Evolutionary conservation across 805 yeast genomes (phyloP), one percentile per base, ranked within the genome.

Genomic region (Suhomyces canberraensis): DNA sequence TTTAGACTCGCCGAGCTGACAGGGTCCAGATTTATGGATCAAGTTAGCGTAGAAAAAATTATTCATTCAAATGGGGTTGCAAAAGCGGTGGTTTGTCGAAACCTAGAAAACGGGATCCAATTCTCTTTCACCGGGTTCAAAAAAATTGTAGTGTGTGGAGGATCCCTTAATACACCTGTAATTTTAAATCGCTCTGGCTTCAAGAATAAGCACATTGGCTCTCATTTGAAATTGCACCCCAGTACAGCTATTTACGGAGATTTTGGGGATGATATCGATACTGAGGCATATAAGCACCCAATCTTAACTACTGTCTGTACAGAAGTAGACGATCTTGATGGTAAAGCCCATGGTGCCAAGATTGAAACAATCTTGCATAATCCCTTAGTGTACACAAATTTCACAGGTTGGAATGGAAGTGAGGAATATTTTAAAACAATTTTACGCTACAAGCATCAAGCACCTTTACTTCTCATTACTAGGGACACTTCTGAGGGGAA

Each of bases 11-110:
- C 56, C 2, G 49, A 48, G 2, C 36, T 28, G 8, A 18, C 43
- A 16, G 55, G 56, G 20, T 20, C 50, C 3, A 38, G 44, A 26
- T 51, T 51, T 29, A 48, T 50, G 55, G 55, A 45, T 31, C 51
- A 48, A 37, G 52, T 50, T 6, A 20, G 19, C n/a, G 55, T 50
- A 8, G 40, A 44, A 17, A 25, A 25, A 21, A 41, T 51, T 13
- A 16, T 48, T 19, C 46, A 41, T 37, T 25, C 31, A 11, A 29
- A 37, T 14, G 44, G 46, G 16, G 25, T 35, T 11, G 55, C 56
- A 19, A 32, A 35, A 2, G 55, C 49, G 1, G 39, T 47, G 21
- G 29, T 35, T 32, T 48, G 54, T 16, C 22, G 31, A n/a, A 33
- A 51, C 29, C 21, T 16, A 14, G 28, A 44, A 8, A 47, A 30